These are phyloP conservation scores for Acanthamoeba royreba DNA, from an alignment of 208 protist species.

Conservation along the genomic window DNA sequence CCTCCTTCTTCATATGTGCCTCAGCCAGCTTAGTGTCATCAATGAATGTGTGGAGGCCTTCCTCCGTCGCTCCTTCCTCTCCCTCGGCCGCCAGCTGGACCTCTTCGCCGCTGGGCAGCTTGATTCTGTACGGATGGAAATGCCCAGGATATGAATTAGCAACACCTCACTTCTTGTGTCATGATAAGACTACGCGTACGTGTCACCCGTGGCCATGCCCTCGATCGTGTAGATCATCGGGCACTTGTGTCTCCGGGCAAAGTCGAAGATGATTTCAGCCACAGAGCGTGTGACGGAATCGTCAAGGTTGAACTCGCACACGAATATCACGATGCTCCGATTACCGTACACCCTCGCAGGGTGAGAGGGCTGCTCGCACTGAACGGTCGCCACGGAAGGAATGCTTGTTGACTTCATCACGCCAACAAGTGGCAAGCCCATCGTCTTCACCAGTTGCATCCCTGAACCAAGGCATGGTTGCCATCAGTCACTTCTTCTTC, in stretches of 20 bases:
- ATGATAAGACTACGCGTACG: not conserved
- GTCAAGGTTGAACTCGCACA: not conserved
- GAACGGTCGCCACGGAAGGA: not conserved
- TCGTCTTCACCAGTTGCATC: not conserved
- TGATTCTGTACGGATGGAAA: not conserved
- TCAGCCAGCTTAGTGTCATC: not conserved
- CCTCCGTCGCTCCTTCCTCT: not conserved
- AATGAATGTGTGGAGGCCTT: not conserved
- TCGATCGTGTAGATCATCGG: slow-evolving; percentile 7
- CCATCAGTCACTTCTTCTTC: no score
- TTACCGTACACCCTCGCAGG: not conserved
- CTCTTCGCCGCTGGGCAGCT: not conserved
- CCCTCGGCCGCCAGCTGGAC: not conserved
- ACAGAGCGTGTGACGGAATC: not conserved
- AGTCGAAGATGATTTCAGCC: not conserved
- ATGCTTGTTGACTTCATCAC: not conserved
- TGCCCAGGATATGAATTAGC: no score
- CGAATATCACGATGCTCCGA: not conserved
- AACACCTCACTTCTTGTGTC: no score
- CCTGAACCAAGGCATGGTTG: not conserved
- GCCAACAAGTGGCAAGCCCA: not conserved
- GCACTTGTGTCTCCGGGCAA: not conserved
- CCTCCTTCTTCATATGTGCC: not conserved
- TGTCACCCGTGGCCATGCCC: not conserved
- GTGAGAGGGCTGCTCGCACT: not conserved